Evolutionary conservation across 2,329 filamentous ascomycete genomes (phyloP), one percentile per base, ranked within the genome.

Genomic region (Zymoseptoria ardabiliae): DNA sequence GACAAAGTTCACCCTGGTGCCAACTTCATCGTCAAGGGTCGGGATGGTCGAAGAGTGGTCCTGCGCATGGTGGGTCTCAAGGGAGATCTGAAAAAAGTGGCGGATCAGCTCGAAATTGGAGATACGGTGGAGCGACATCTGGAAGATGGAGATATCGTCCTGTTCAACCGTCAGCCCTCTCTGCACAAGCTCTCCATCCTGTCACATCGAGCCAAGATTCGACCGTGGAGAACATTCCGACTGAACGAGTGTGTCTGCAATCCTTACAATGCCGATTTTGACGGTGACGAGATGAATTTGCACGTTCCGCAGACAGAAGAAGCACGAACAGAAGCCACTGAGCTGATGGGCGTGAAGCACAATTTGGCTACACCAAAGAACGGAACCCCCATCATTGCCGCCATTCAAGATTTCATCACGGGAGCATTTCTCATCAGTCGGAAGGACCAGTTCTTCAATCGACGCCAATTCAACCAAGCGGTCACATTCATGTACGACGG

Each of bases 331-430:
- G 94, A 99, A 75, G 94, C 94, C 0, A 95, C 95, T 69, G 91
- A 93, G 66, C 78, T 99, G 53, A 99, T 99, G 94, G 94, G 94
- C 50, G 92, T 99, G 58, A 96, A 97, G 76, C 86, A 97, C 79
- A 99, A 99, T 72, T 76, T 99, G 60, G 89, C 89, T 3, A 99
- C 94, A 0, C 94, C 94, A 0, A 97, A 97, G 75, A 97, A 97
- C 76, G 94, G 94, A 71, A 93, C 96, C 68, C 94, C 94, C 1
- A 96, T 99, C 68, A 97, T 99, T 77, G 91, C 92, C 19, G 93
- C 94, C n/a, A 99, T 96, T 28, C 94, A 99, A 71, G 94, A 99
- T 80, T 99, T 99, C 77, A 97, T 99, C 68, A 97, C 93, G 23
- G 92, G 92, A 3, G 90, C 94, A 0, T 99, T 91, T 71, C 78